A percentile compares a stretch with the other conserved stretches of the same genome.
phyloP scores from a whole-genome alignment of 2,329 filamentous ascomycete genomes.

The Whalleya microplaca region DNA sequence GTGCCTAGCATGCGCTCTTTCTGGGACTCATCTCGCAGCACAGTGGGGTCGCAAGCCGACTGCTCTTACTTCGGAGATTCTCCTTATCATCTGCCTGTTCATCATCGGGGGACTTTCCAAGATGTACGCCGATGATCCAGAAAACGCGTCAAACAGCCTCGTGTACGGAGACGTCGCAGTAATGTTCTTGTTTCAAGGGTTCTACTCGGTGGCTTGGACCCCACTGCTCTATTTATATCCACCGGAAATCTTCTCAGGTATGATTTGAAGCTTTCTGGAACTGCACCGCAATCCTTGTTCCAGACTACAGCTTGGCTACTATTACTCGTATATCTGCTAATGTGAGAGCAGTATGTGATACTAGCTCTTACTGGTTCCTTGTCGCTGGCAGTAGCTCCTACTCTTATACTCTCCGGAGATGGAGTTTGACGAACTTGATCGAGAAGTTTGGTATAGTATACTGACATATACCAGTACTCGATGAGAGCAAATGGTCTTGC shows the following conservation, averaged over 20 bases:
- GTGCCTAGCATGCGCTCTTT: slow-evolving; percentile 47
- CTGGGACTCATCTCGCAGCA: slow-evolving; percentile 47
- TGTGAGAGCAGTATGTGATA: no score
- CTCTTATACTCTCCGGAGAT: background rate
- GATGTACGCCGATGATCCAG: slow-evolving; percentile 36
- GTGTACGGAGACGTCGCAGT: slow-evolving; percentile 38
- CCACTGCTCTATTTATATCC: slow-evolving; percentile 53
- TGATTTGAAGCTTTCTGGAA: background rate
- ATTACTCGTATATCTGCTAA: slow-evolving; percentile 7
- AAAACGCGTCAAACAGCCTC: slow-evolving; percentile 32
- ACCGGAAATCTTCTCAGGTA: slow-evolving; percentile 46
- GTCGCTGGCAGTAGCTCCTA: no score
- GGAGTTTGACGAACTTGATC: background rate
- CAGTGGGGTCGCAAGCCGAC: slow-evolving; percentile 49
- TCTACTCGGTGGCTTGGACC: slow-evolving; percentile 55
- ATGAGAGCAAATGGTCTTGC: slow-evolving; percentile 53
- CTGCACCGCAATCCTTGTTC: background rate
- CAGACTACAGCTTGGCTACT: background rate
- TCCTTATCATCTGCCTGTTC: slow-evolving; percentile 51
- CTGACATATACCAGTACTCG: slow-evolving; percentile 44
- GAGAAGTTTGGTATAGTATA: background rate
- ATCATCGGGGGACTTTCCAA: slow-evolving; percentile 56
- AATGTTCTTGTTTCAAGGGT: slow-evolving; percentile 57
- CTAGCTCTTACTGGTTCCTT: no score
- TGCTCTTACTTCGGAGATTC: slow-evolving; percentile 43